phyloP scores from a whole-genome alignment of 305 asterid species.

The Petunia hybrid region DNA sequence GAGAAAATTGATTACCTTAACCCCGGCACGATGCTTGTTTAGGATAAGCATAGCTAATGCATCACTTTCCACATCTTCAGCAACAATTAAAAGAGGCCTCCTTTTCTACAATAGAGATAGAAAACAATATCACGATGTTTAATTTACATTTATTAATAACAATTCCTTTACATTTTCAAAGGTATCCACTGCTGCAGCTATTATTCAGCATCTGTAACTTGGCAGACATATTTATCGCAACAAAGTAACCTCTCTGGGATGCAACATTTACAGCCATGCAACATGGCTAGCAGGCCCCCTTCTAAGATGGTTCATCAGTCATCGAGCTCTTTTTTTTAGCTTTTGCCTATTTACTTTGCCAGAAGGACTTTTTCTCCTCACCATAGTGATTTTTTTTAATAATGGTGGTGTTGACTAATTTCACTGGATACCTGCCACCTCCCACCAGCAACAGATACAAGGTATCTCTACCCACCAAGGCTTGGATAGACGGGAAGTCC shows the following conservation, averaged over 20 bases:
- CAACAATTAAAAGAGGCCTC: constrained; percentile 78
- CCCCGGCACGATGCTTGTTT: constrained; percentile 86
- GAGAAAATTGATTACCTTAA: constrained; percentile 54
- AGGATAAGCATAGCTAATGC: constrained; percentile 76
- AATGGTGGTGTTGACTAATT: too few relatives aligned
- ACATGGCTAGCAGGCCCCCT: constrained; percentile 10
- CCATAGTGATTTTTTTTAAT: not conserved
- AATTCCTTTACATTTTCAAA: constrained; percentile 6
- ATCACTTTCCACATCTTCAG: constrained; percentile 89
- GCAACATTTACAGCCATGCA: not conserved
- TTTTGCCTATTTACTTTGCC: not conserved
- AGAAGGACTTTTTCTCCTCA: constrained; percentile 7
- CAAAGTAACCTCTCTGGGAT: not conserved
- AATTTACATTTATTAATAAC: constrained; percentile 9
- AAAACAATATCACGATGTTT: constrained; percentile 17
- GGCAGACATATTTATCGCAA: constrained; percentile 12
- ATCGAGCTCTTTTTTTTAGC: not conserved
- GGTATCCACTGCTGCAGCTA: constrained; percentile 13
- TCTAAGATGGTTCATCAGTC: not conserved
- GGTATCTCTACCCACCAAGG: too few relatives aligned
- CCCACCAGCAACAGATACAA: too few relatives aligned
- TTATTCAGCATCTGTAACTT: not conserved
- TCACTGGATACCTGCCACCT: too few relatives aligned
- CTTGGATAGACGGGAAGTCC: not conserved
- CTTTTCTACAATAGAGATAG: constrained; percentile 54